A percentile compares a stretch with the other conserved stretches of the same genome.
Evolutionary conservation across 2,329 filamentous ascomycete genomes (phyloP).

Genomic region (Geosmithia flava): DNA sequence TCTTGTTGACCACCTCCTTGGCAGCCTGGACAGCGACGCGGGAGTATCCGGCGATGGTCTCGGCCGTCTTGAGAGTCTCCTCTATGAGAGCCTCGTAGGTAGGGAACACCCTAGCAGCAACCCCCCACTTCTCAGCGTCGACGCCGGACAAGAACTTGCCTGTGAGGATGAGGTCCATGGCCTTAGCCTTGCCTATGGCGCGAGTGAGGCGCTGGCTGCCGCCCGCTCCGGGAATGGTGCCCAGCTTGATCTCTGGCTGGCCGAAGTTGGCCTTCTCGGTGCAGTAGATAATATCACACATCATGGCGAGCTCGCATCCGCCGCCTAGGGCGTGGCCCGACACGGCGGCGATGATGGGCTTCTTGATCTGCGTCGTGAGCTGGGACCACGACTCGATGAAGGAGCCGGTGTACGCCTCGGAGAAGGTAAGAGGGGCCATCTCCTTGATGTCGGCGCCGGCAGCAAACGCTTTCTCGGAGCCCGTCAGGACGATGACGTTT

Average conservation of each 20-base stretch:
- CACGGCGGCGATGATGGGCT: constrained; percentile 87
- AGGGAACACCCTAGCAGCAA: constrained; percentile 73
- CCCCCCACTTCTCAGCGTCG: constrained; percentile 81
- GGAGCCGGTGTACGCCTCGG: constrained; percentile 72
- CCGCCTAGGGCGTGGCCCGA: constrained; percentile 91
- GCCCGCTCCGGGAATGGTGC: constrained; percentile 82
- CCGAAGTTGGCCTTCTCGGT: constrained; percentile 80
- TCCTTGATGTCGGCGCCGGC: constrained; percentile 98
- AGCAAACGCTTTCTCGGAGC: constrained; percentile 81
- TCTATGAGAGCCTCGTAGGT: constrained; percentile 73
- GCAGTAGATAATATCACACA: constrained; percentile 94
- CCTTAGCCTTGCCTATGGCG: constrained; percentile 70
- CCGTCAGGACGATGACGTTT: constrained; percentile 73
- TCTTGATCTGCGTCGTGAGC: constrained; percentile 74
- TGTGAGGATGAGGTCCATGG: constrained; percentile 86
- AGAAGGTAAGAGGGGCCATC: constrained; percentile 88
- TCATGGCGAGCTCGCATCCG: constrained; percentile 93
- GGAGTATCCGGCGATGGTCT: constrained; percentile 79
- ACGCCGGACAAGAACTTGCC: constrained; percentile 72
- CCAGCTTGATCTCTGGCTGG: constrained; percentile 94
- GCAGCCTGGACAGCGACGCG: constrained; percentile 76
- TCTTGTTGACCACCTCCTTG: constrained; percentile 99
- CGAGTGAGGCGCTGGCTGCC: constrained; percentile 80
- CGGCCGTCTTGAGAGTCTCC: constrained; percentile 69
- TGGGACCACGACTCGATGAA: constrained; percentile 95